Evolutionary conservation across 2,329 filamentous ascomycete genomes (phyloP), one percentile per base, ranked within the genome.

Genomic region (Diaporthe velutina): DNA sequence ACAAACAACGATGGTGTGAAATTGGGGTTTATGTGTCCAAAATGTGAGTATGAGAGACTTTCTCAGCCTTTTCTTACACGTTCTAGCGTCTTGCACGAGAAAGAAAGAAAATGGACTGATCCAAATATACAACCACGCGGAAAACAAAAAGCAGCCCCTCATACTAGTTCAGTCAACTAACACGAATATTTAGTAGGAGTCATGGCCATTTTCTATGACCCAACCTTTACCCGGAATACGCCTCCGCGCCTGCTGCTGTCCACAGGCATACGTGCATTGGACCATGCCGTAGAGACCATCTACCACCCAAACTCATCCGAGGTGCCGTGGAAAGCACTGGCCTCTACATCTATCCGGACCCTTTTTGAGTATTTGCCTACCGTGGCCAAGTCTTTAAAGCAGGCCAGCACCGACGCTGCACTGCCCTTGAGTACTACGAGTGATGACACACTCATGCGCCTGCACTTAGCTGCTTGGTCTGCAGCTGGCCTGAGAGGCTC

Each of bases 401-500:
- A 64, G 4, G 17, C 9, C 25, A 13, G 13, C 3, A 48, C 2
- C 30, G 10, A 48, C 15, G 8, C 28, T 15, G 10, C 45, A 4
- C 13, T 17, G 8, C 10, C 40, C 15, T 17, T 64, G 60, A 12
- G 38, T 17, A 7, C 13, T 15, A 28, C 38, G 9, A 48, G 17
- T 28, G 25, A 64, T 28, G 60, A 64, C 48, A n/a, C n/a, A n/a
- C 60, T 64, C 17, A 25, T 64, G 17, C 60, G 28, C 15, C 40
- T 64, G 9, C 60, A 64, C 40, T 45, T 64, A 48, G 38, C 60
- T 4, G 60, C 60, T 3, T 64, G 60, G 60, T 38, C 40, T 30
- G 60, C 60, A 45, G 60, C 60, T 30, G 60, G 60, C 19, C 28
- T 64, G 60, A 64, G 60, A 45, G 60, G 60, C 25, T 64, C 60